Base-by-base conservation (phyloP, 2,329 filamentous ascomycete species). In the Fusarium sororula region DNA sequence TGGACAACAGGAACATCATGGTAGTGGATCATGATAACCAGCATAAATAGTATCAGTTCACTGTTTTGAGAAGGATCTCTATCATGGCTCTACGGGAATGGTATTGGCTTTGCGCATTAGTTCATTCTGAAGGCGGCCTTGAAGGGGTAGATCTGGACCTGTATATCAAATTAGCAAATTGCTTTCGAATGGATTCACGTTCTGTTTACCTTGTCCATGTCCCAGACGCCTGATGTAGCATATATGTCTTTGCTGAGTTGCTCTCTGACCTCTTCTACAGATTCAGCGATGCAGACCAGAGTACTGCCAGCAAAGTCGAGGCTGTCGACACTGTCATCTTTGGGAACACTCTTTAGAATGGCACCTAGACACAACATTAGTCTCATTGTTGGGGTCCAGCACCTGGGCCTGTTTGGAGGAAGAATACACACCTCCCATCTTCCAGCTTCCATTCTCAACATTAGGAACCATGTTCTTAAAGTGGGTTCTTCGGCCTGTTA, bases 301-400 rank as follows among this genome's bases (percentile, higher is more conserved):
- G 91, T 89, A 80, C 92, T 94, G 47, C 94, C 94, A 72, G 90
- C 89, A 84, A 96, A 94, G 79, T 92, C 90, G 48, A 90, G 88
- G 26, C 87, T 88, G 9, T 84, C 82, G 15, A 86, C 81, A 58
- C 88, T 84, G 30, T 92, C 87, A 66, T 92, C 89, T 11, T 88
- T 85, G 39, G 93, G 92, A 41, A 92, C 86, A 14, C 90, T 87
- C 47, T 92, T 88, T 13, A 96, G 84, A 59, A 92, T 85, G 28
- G 92, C 93, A 47, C 93, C 93, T 91, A 12, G 18, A 13, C 7
- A 37, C 13, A 13, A 5, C 17, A 24, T 69, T 24, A 65, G 63
- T 42, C 15, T 48, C 26, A 11, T 28, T 22, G 12, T 22, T 4
- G 7, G 15, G 51, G 12, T 55, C 35, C 51, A 41, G 20, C 3